Evolutionary conservation across 345 rosid species (phyloP), one percentile per base, ranked within the genome.

Genomic region (Lenwebbia sp.): DNA sequence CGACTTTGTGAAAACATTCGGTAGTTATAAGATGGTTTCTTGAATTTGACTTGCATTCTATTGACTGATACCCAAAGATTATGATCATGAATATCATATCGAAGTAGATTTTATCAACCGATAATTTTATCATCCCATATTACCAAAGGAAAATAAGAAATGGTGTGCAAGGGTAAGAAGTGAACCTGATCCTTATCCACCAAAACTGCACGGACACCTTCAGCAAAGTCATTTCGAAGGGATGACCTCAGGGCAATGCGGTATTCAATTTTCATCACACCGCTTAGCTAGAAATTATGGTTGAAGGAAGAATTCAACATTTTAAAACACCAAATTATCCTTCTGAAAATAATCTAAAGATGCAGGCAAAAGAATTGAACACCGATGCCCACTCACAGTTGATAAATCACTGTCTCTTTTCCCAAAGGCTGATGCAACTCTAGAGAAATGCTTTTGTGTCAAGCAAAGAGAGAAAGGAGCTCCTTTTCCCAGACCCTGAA

Each of bases 181-280:
- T 49, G 33, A 82, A 96, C 98, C 98, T 96, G 98, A 90, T 97
- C 98, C 90, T 95, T 96, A 94, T 97, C 98, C 85, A 96, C 91
- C 93, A 97, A 90, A 85, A 96, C 96, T 87, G 99, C 98, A 85
- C 99, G 93, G 82, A 97, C 98, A 76, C 99, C 98, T 94, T 97
- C 98, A 83, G 92, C 86, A 85, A 96, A 97, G 90, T 96, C 98
- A 89, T 85, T 44, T 25, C 96, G 89, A 87, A 95, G 82, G 50
- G 95, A 95, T 54, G 97, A 91, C 86, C 96, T 92, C 60, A 97
- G 54, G 55, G 98, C 97, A 88, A 96, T 92, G 86, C 97, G 94
- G 91, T 96, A 96, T 88, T 97, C 99, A 10, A 92, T 90, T 91
- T 91, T 95, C 99, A 97, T 97, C 85, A 97, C 98, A 60, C 92